Conservation (phyloP, 2,329 filamentous ascomycete genomes). For the Microdochium bolleyi region DNA sequence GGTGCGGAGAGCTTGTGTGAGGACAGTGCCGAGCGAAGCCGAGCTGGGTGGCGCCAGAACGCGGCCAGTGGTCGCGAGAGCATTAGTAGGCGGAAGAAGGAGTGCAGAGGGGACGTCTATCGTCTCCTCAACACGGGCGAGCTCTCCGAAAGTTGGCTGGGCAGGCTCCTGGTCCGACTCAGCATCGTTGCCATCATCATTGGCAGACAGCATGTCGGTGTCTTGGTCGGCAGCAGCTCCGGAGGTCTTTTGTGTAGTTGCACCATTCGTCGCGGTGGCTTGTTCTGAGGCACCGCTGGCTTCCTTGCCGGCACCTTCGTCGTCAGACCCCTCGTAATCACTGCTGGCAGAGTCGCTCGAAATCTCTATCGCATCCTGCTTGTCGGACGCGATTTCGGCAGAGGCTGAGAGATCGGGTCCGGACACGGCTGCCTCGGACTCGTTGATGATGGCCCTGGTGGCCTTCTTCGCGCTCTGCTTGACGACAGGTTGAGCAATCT, state of each 20-base stretch:
- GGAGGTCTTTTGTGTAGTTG: conserved; percentile 6
- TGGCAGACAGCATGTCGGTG: conserved; percentile 18
- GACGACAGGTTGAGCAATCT: conserved; percentile 47
- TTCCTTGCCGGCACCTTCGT: conserved; percentile 24
- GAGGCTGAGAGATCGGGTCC: conserved; percentile 28
- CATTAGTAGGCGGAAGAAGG: conserved; percentile 28
- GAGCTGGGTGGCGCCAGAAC: conserved; percentile 57
- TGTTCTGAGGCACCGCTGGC: conserved; percentile 11
- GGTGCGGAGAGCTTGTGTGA: conserved; percentile 85
- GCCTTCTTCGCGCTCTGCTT: conserved; percentile 44
- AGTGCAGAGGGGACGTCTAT: conserved; percentile 67
- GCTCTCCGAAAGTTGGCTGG: conserved; percentile 76
- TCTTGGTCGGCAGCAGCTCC: conserved; percentile 5
- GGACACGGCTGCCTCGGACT: conserved; percentile 48
- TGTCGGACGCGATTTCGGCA: conserved; percentile 15
- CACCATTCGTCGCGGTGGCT: conserved; percentile 13
- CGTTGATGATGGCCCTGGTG: conserved; percentile 45
- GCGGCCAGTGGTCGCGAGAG: conserved; percentile 34
- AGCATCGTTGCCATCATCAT: conserved; percentile 23
- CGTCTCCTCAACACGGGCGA: conserved; percentile 64
- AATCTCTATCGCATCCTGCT: conserved; percentile 42
- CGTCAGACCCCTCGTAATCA: conserved; percentile 34
- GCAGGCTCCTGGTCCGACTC: conserved; percentile 39
- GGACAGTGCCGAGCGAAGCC: conserved; percentile 82
- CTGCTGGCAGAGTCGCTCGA: conserved; percentile 46